A percentile compares a stretch with the other conserved stretches of the same genome.
Evolutionary conservation across 176 grass and related monocot species (phyloP).

Genomic region (Pontederia paniculata): DNA sequence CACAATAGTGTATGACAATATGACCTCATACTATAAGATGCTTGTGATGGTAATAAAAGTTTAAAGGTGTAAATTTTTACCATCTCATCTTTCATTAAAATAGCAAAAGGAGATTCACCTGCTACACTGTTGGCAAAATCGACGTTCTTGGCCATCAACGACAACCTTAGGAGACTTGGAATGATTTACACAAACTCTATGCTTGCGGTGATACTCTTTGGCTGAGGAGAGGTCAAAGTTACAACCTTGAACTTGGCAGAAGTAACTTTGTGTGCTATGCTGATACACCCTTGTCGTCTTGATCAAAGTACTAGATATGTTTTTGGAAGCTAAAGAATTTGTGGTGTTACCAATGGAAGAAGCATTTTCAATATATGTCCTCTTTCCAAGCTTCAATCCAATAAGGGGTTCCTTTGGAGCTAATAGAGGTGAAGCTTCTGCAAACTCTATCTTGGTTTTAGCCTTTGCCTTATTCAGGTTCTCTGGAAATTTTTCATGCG

Average conservation of each 20-base stretch:
- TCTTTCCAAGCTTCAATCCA: neutral
- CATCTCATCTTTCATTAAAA: neutral
- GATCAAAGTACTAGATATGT: neutral
- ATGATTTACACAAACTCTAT: conserved; percentile 10
- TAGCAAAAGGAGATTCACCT: conserved; percentile 3
- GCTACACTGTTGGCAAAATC: conserved; percentile 18
- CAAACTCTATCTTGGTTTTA: neutral
- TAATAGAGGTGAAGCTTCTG: too few species aligned
- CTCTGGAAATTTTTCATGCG: neutral
- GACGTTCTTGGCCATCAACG: neutral
- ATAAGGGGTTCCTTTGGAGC: neutral
- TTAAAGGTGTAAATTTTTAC: too few species aligned
- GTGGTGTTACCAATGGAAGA: neutral
- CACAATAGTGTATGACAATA: too few species aligned
- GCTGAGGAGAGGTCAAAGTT: neutral
- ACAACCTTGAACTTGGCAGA: conserved; percentile 18
- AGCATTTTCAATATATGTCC: conserved; percentile 3
- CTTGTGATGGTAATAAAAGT: neutral
- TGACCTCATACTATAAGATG: neutral
- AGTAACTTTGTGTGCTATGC: neutral
- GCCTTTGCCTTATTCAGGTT: conserved; percentile 1
- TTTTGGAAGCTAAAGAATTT: neutral
- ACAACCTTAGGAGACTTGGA: conserved; percentile 14
- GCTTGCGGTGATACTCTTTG: conserved; percentile 15
- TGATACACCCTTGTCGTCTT: neutral